Percentiles rank a stretch among this genome's conserved stretches.
These are phyloP conservation scores for Coemansia sp. DNA, from an alignment of 192 early-diverging fungal species.

Conservation along the genomic window DNA sequence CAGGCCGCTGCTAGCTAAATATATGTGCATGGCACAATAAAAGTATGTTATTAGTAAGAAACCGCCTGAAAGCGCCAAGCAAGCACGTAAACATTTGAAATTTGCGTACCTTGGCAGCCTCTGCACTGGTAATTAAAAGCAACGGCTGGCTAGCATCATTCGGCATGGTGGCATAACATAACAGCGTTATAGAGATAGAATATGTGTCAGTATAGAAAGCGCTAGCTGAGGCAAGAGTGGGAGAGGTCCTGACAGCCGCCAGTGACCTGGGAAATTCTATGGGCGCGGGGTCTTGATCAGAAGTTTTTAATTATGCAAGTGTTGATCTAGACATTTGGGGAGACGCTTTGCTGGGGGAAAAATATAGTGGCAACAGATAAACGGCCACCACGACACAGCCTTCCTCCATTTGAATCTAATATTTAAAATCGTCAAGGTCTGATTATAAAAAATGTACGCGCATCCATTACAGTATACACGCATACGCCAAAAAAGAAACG, in stretches of 20 bases:
- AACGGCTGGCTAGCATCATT: not conserved
- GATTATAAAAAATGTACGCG: conserved; percentile 4
- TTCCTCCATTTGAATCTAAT: conserved; percentile 5
- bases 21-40: not conserved
- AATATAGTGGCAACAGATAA: not conserved
- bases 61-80: not conserved
- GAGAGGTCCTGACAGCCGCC: not conserved
- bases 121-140: not conserved
- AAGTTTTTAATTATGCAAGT: not conserved
- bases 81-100: not conserved
- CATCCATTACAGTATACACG: conserved; percentile 3
- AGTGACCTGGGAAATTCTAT: not conserved
- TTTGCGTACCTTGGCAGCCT: not conserved
- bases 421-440: conserved; percentile 3
- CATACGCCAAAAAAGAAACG: not conserved
- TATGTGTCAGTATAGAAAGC: not conserved
- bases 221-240: not conserved
- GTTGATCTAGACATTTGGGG: not conserved
- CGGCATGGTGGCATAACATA: not conserved
- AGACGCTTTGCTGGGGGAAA: not conserved
- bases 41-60: not conserved
- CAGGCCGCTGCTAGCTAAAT: not conserved
- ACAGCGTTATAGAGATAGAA: not conserved
- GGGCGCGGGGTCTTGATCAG: not conserved
- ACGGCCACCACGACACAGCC: not conserved